phyloP scores from a whole-genome alignment of 441 rosid genomes.

The Populus trichocarpa region DNA sequence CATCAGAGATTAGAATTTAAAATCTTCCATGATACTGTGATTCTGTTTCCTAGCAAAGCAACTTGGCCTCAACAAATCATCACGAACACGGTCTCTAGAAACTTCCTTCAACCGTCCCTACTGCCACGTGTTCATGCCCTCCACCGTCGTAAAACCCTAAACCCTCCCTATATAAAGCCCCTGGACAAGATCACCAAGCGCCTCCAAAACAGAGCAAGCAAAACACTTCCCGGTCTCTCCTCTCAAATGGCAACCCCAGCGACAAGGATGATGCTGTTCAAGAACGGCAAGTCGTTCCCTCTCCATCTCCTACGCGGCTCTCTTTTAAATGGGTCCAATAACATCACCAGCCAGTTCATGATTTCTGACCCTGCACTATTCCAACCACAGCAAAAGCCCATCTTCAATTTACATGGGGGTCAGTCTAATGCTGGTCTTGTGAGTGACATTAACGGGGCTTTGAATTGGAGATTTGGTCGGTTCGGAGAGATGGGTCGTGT shows the following conservation, averaged over 20 bases:
- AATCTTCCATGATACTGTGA: no score
- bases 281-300: conserved; percentile 6
- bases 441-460: background rate
- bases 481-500: background rate
- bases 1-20: no score
- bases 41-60: no score
- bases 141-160: background rate
- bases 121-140: background rate
- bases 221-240: background rate
- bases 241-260: background rate
- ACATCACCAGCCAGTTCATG: background rate
- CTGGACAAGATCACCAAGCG: background rate
- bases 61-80: background rate
- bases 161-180: background rate
- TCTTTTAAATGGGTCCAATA: background rate
- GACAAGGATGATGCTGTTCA: background rate
- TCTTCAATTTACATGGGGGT: background rate
- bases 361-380: background rate
- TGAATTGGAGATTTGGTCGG: background rate
- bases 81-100: background rate
- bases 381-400: background rate
- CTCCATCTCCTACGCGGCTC: conserved; percentile 3
- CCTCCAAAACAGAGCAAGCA: background rate
- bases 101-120: background rate
- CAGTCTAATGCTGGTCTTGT: no score